Base-by-base conservation (phyloP, 495 filamentous ascomycete species). In the Penicillium manginii region DNA sequence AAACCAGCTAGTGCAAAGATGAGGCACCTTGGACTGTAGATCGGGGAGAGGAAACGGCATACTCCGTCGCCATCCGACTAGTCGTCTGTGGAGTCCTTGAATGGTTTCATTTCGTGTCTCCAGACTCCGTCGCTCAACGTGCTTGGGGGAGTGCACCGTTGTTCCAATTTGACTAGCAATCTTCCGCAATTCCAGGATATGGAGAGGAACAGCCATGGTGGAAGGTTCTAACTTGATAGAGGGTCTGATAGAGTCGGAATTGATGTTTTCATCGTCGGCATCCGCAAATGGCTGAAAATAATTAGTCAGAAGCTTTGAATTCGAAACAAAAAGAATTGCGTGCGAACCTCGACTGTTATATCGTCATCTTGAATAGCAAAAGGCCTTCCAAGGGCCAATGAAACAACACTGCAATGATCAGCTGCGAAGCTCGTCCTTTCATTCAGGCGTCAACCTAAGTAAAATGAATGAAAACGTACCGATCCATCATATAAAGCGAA, bases 401-500 rank as follows among this genome's bases (percentile, higher is more conserved):
- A 75, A 29, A 75, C 73, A 0, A 77, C 74, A 15, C 73, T 75
- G 26, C 3, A 14, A 21, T 23, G 35, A 15, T 51, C 18, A 62
- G 46, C 23, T 15, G 8, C 10, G 17, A 47, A 29, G 26, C 26
- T 29, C 26, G 9, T 8, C 5, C 6, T 29, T 29, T 1, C 2
- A 29, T 29, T 29, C 26, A 8, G 26, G 26, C 29, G 12, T 40
- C 17, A 31, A 55, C 65, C 10, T 14, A 10, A 37, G 14, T 37
- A 37, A 11, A 37, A n/a, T 14, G 4, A 14, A 14, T n/a, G 1
- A 2, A 37, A 37, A 37, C 35, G 9, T 65, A 77, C 74, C 73
- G 70, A 55, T 77, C 74, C 73, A 77, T 77, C 74, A 77, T 77
- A n/a, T 77, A 77, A 0, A 77, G 52, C 6, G 70, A 77, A 35